Percentiles rank a stretch among this genome's conserved stretches.
phyloP scores from a whole-genome alignment of 257 asterid genomes.

The Penstemon eatonii region DNA sequence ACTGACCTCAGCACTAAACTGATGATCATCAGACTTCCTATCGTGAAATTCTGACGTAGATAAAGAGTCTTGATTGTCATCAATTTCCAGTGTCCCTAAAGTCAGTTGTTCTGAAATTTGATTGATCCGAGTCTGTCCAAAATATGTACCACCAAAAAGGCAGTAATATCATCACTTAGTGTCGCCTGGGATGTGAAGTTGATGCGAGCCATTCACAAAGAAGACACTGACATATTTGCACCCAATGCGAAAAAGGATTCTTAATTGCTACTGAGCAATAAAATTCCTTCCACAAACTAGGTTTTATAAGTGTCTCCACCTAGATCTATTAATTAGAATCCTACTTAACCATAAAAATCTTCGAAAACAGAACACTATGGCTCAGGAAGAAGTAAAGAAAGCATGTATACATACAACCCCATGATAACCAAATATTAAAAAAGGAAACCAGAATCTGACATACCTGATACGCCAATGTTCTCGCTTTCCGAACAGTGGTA shows the following conservation, averaged over 20 bases:
- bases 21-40: slow-evolving; percentile 42
- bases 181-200: slow-evolving; percentile 56
- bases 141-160: slow-evolving; percentile 64
- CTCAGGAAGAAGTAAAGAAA: slow-evolving; percentile 8
- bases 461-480: slow-evolving; percentile 91
- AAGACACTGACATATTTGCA: slow-evolving; percentile 46
- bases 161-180: slow-evolving; percentile 69
- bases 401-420: not conserved
- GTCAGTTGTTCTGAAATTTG: slow-evolving; percentile 79
- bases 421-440: not conserved
- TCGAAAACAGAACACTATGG: not conserved
- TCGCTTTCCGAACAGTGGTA: slow-evolving; percentile 69
- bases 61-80: slow-evolving; percentile 39
- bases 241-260: slow-evolving; percentile 40
- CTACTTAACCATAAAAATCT: slow-evolving; percentile 25
- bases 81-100: slow-evolving; percentile 51
- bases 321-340: slow-evolving; percentile 17
- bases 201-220: slow-evolving; percentile 60
- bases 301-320: slow-evolving; percentile 37
- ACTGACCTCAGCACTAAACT: slow-evolving; percentile 59
- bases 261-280: slow-evolving; percentile 41
- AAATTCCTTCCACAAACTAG: slow-evolving; percentile 33
- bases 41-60: slow-evolving; percentile 36
- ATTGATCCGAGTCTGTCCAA: slow-evolving; percentile 87
- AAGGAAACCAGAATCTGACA: slow-evolving; percentile 17